A percentile compares a stretch with the other conserved stretches of the same genome.
These are phyloP conservation scores for Chlamydomonas sphaeroides DNA, from an alignment of 139 green algal species.

Conservation along the genomic window DNA sequence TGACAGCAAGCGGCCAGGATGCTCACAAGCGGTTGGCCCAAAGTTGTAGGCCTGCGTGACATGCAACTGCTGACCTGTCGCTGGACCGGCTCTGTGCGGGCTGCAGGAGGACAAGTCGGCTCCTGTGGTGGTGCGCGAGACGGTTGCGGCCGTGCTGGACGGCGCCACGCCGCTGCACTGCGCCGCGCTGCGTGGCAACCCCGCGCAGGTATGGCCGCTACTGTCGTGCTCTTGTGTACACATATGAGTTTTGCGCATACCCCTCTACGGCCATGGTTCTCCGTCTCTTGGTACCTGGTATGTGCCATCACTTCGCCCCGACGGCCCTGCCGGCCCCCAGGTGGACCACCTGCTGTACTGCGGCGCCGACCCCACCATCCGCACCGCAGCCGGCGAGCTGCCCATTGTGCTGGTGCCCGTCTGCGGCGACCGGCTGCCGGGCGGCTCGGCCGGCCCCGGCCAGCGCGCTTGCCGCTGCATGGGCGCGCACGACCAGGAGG, in stretches of 20 bases:
- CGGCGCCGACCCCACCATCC: slow-evolving; percentile 66
- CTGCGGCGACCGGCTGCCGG: slow-evolving; percentile 51
- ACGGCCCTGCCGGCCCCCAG: slow-evolving; percentile 38
- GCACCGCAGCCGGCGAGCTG: slow-evolving; percentile 74
- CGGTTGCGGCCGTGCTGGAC: slow-evolving; percentile 73
- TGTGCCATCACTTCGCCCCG: no score
- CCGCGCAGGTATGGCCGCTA: slow-evolving; percentile 49
- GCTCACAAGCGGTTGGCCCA: no score
- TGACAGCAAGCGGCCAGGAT: no score
- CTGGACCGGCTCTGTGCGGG: no score
- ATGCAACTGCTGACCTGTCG: no score
- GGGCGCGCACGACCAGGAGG: slow-evolving; percentile 67
- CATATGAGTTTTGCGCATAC: no score
- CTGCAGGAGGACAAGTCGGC: slow-evolving; percentile 33
- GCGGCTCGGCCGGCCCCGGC: background rate
- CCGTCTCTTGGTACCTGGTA: no score
- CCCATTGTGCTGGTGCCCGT: slow-evolving; percentile 76
- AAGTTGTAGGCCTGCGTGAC: no score
- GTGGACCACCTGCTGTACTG: slow-evolving; percentile 80
- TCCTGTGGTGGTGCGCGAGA: slow-evolving; percentile 41
- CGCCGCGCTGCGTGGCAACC: slow-evolving; percentile 78
- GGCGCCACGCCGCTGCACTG: slow-evolving; percentile 81
- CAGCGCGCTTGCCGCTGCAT: slow-evolving; percentile 68
- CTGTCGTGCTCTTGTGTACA: no score
- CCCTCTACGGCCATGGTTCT: no score